Evolutionary conservation across 2,329 filamentous ascomycete genomes (phyloP), one percentile per base, ranked within the genome.

Genomic region (Cryphonectria naterciae): DNA sequence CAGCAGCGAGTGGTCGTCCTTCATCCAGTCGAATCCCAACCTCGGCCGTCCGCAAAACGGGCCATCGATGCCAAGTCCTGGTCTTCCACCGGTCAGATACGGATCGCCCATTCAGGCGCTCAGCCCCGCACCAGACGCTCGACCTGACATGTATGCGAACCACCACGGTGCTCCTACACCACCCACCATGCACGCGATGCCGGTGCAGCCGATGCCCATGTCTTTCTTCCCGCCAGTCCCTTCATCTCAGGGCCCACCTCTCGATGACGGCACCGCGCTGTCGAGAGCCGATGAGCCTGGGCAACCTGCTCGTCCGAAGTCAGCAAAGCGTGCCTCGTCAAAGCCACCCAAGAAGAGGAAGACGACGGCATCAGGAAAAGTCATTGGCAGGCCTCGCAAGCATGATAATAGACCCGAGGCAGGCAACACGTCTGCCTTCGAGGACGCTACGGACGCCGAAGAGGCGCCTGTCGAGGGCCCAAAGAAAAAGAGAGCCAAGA

Each of bases 401-500:
- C 85, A 84, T 72, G 82, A 83, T 41, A 78, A 83, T 41, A 78
- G 79, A 46, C 78, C 79, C 28, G 85, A 87, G 71, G 56, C 28
- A 17, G 91, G 91, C 22, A 93, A 92, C 78, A 93, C 90, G 13
- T 94, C 92, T 58, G 91, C 90, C 6, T 91, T 93, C 74, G 92
- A 95, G 76, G 88, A 91, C 75, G 85, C 85, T 28, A 68, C 89
- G 22, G 86, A 91, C 76, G 85, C 83, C n/a, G 88, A 89, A 72
- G 88, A 89, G 13, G 85, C 80, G 1, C 41, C 58, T 22, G 87
- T 89, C 72, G 88, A 89, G 10, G 66, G 69, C 6, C 79, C 83
- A 2, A 85, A 85, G 73, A 92, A 90, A 76, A 98, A 97, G 81
- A 88, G 95, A 76, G 94, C 91, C 46, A 96, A 93, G 77, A 88